Evolutionary conservation across 208 protist species (phyloP), one percentile per base, ranked within the genome.

Genomic region (Trichomonas tenax): DNA sequence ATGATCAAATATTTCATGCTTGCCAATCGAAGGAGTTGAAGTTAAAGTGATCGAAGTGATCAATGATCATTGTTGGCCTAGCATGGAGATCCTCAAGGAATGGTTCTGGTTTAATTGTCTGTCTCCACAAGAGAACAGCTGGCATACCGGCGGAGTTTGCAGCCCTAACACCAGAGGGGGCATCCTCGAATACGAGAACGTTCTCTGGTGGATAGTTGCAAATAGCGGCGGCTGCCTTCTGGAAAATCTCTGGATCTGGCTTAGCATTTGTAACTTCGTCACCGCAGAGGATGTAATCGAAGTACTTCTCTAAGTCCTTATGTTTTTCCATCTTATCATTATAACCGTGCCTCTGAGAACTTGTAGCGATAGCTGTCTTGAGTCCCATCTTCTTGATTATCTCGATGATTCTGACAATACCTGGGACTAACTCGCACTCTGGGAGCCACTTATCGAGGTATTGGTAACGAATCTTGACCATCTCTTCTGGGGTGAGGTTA

Each of bases 231-330:
- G 44, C 11, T 21, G 86, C 44, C 4, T 34, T 17, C 26, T 38
- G 44, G 44, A 93, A 93, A 51, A 51, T 14, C 1, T 93, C 86
- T 51, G 86, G 86, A 40, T 48, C 86, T 51, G 86, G 86, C 44
- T 93, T 93, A 48, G 44, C 86, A 58, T 93, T 23, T 93, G 41
- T 21, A 38, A 93, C 86, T 51, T 93, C 86, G 46, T 93, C 86
- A 14, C 86, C 86, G 31, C 86, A 93, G 34, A 93, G 14, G 15
- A 44, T 41, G 31, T 93, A 51, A 15, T 93, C 86, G 26, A 93
- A 51, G 26, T 41, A 26, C 8, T 23, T 8, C n/a, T 48, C 23
- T 10, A 93, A 93, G 45, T 93, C 86, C 36, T 26, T 34, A 38
- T 93, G 86, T 21, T 51, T 51, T 0, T 23, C 6, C 3, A 26